phyloP scores from a whole-genome alignment of 306 rosid species.

The Ceratonia siliqua region DNA sequence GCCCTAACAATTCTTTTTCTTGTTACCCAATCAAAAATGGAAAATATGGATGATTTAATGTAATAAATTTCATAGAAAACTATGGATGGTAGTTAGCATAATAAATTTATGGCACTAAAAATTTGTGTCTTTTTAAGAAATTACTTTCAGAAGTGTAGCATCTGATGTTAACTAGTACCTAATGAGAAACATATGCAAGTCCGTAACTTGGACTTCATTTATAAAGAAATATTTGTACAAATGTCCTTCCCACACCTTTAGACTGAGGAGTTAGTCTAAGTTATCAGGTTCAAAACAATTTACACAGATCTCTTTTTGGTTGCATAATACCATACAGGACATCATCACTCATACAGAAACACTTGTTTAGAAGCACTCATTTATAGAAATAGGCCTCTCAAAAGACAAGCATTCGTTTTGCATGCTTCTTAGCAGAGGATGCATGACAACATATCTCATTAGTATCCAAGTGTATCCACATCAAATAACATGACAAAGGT shows the following conservation, averaged over 20 bases:
- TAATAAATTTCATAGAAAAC: not conserved
- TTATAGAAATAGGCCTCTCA: not conserved
- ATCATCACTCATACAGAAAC: not conserved
- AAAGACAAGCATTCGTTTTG: not conserved
- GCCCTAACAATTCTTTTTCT: not conserved
- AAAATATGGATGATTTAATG: not conserved
- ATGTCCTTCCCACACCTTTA: not conserved
- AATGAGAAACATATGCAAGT: not conserved
- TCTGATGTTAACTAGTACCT: not conserved
- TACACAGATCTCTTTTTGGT: not conserved
- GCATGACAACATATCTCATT: slow-evolving; percentile 7
- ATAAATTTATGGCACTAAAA: not conserved
- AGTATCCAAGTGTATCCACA: not conserved
- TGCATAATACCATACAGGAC: not conserved
- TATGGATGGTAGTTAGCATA: not conserved
- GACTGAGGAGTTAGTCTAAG: not conserved
- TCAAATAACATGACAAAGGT: not conserved
- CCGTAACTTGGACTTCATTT: not conserved
- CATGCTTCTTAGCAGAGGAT: not conserved
- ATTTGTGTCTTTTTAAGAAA: not conserved
- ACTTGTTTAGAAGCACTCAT: not conserved
- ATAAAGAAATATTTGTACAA: not conserved
- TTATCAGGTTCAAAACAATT: not conserved
- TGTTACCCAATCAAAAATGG: not conserved
- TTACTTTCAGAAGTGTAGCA: not conserved